A percentile compares a stretch with the other conserved stretches of the same genome.
phyloP scores from a whole-genome alignment of 208 protist species.

The Trypanosoma rangeli region DNA sequence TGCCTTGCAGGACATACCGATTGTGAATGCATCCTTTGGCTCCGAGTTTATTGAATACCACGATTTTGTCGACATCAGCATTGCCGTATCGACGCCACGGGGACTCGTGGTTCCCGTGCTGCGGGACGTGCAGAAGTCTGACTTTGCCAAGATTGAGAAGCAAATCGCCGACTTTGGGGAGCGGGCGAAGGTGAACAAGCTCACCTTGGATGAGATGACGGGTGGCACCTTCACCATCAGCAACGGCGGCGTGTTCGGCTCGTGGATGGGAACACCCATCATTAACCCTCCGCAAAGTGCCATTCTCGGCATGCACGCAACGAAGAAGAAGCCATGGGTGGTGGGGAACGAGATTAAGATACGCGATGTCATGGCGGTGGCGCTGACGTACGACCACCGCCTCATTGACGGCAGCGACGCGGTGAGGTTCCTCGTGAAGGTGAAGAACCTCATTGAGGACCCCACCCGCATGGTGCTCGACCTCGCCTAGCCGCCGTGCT shows the following conservation, averaged over 20 bases:
- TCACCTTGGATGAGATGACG: slow-evolving; percentile 97
- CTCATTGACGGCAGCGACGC: slow-evolving; percentile 98
- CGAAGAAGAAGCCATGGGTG: slow-evolving; percentile 96
- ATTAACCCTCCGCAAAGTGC: slow-evolving; percentile 99
- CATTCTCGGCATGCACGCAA: slow-evolving; percentile 99
- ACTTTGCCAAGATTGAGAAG: slow-evolving; percentile 96
- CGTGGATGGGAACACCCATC: slow-evolving; percentile 99
- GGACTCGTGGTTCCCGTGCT: slow-evolving; percentile 98
- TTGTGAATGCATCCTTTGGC: slow-evolving; percentile 96
- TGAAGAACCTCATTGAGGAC: slow-evolving; percentile 97
- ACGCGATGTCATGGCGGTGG: slow-evolving; percentile 99
- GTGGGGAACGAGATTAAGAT: slow-evolving; percentile 91
- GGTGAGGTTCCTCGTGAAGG: slow-evolving; percentile 97
- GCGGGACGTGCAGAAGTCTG: slow-evolving; percentile 94
- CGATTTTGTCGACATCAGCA: slow-evolving; percentile 97
- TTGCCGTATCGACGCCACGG: slow-evolving; percentile 97
- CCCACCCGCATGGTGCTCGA: slow-evolving; percentile 94
- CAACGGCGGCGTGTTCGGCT: slow-evolving; percentile 99
- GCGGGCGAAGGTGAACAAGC: slow-evolving; percentile 89
- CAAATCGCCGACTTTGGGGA: slow-evolving; percentile 91
- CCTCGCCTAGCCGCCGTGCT: slow-evolving; percentile 51
- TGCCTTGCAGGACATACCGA: slow-evolving; percentile 96
- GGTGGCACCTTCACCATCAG: slow-evolving; percentile 99
- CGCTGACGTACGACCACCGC: slow-evolving; percentile 99
- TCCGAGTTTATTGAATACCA: slow-evolving; percentile 97